Conservation (phyloP, 2,329 filamentous ascomycete genomes). For the Dichotomopilus funicola region DNA sequence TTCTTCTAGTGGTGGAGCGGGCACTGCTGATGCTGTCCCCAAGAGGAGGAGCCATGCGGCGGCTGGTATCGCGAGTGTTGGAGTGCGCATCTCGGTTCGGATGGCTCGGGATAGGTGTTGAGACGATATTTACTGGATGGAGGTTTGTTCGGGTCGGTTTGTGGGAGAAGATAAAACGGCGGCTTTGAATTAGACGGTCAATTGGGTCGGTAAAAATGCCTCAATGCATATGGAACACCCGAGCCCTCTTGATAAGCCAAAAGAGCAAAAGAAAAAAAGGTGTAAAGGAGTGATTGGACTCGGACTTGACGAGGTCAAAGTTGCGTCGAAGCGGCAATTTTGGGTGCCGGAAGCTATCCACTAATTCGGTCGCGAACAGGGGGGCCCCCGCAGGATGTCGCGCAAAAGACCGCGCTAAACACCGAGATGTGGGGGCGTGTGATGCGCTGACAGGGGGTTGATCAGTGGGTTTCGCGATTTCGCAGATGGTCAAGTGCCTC, state of each 20-base stretch:
- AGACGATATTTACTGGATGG: not conserved
- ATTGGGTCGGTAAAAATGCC: not conserved
- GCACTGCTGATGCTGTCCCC: conserved; percentile 24
- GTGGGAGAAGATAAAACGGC: not conserved
- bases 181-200: not conserved
- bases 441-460: not conserved
- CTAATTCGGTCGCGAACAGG: not conserved
- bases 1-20: conserved; percentile 16
- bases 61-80: conserved; percentile 26
- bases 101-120: conserved; percentile 9
- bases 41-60: conserved; percentile 23
- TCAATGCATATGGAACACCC: not conserved
- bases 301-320: conserved; percentile 5
- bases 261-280: conserved; percentile 6
- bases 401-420: not conserved
- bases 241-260: not conserved
- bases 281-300: not conserved
- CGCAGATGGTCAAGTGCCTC: not conserved
- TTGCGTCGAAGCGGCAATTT: conserved; percentile 15
- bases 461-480: not conserved
- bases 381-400: conserved; percentile 5
- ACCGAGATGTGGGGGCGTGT: not conserved
- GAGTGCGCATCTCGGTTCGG: conserved; percentile 16
- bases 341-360: conserved; percentile 5
- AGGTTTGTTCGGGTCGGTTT: not conserved